Base-by-base conservation (phyloP, 257 asterid genomes). In the Solanum lycopersicoides region DNA sequence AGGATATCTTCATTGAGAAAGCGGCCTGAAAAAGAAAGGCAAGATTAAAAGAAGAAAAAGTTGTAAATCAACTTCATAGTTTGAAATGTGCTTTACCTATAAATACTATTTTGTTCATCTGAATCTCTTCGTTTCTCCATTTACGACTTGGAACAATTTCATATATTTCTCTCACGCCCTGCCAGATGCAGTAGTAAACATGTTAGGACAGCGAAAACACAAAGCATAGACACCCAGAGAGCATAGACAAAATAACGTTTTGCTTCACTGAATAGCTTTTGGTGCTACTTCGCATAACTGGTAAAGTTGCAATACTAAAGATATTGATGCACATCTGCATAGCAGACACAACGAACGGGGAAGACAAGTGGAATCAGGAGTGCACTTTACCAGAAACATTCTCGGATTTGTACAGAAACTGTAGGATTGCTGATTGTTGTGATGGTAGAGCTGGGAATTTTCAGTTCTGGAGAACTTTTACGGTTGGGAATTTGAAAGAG, bases 101-200 rank as follows among this genome's bases (percentile, higher is more conserved):
- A 85, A 95, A 95, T 37, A 97, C 99, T 85, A 97, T 91, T 92
- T 95, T 95, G 92, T 88, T 96, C 82, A 90, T 87, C 91, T 91
- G 91, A 28, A 20, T 89, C 87, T 96, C 98, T 16, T 88, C 94
- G 4, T 91, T 87, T 89, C 93, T 94, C 99, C 99, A 96, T 88
- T 90, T 88, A 21, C 98, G 98, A 68, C 94, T 89, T 39, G 98
- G 98, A 89, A 93, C 95, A 65, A 97, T 95, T 95, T 95, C 99
- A 32, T 97, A 97, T 42, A 97, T 93, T 92, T 97, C 99, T 91
- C 98, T 94, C 91, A 97, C 98, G 37, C 94, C 99, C 99, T 96
- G 91, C 86, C 84, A 89, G 44, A 84, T 30, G 30, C 28, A 74
- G 20, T 30, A 50, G 85, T 82, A 14, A 50, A 50, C 23, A 50